A percentile compares a stretch with the other conserved stretches of the same genome.
Evolutionary conservation across 2,329 filamentous ascomycete species (phyloP).

Genomic region (Epichloe typhina): DNA sequence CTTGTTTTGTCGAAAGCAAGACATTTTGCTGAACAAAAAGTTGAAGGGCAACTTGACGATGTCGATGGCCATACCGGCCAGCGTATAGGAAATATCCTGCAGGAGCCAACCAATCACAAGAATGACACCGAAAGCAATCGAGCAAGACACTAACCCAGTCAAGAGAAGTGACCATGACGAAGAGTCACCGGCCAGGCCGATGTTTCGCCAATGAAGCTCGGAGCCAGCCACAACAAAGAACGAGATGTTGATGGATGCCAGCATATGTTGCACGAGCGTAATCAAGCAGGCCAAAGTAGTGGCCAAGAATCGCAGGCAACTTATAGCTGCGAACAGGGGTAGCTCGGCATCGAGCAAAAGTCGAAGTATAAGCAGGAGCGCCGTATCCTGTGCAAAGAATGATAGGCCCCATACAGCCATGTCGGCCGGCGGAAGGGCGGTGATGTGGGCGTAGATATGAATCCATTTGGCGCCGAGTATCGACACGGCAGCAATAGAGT

Average conservation of each 20-base stretch:
- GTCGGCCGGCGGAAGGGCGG: slow-evolving; percentile 16
- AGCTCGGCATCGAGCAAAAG: slow-evolving; percentile 15
- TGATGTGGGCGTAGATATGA: slow-evolving; percentile 20
- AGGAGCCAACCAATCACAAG: slow-evolving; percentile 9
- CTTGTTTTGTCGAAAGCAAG: slow-evolving; percentile 2
- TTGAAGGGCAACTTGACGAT: slow-evolving; percentile 10
- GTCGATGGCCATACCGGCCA: slow-evolving; percentile 10
- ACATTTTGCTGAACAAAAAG: slow-evolving; percentile 7
- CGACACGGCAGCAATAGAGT: slow-evolving; percentile 18
- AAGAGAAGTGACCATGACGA: slow-evolving; percentile 14
- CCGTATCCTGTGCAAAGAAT: slow-evolving; percentile 22
- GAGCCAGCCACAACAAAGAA: slow-evolving; percentile 19
- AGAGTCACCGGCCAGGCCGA: slow-evolving; percentile 13
- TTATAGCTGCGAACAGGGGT: slow-evolving; percentile 8
- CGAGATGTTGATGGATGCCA: slow-evolving; percentile 14
- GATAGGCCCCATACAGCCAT: slow-evolving; percentile 20
- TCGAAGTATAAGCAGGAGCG: slow-evolving; percentile 19
- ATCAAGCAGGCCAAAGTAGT: slow-evolving; percentile 11
- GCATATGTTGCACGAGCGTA: slow-evolving; percentile 11
- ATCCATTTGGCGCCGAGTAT: slow-evolving; percentile 18
- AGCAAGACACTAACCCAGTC: slow-evolving; percentile 13
- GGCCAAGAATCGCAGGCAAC: slow-evolving; percentile 9
- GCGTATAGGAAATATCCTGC: slow-evolving; percentile 12
- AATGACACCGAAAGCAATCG: slow-evolving; percentile 6
- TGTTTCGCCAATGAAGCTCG: slow-evolving; percentile 18